phyloP scores from a whole-genome alignment of 345 rosid genomes.

The Rhodamnia rubescens region DNA sequence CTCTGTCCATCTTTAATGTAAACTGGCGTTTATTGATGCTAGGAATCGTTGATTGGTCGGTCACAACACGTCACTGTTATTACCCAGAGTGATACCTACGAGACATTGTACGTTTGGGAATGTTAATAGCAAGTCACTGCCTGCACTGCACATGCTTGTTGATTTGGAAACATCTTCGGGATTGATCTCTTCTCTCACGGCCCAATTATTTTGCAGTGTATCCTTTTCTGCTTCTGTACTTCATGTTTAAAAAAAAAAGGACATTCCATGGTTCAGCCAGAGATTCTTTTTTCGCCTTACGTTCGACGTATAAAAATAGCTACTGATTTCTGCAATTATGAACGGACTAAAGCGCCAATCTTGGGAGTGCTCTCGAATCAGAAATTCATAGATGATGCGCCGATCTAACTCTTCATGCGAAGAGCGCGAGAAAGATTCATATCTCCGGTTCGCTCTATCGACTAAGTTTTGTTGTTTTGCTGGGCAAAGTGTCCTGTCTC shows the following conservation, averaged over 20 bases:
- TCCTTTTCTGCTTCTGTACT: neutral
- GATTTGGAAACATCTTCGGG: neutral
- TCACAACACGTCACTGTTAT: fast-evolving
- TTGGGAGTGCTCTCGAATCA: neutral
- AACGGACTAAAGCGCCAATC: fast-evolving
- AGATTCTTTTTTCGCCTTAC: neutral
- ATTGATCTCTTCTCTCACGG: neutral
- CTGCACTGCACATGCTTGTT: neutral
- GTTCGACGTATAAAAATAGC: neutral
- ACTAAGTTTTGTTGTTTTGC: neutral
- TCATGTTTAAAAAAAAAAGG: neutral
- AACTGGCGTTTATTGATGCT: fast-evolving
- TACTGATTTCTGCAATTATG: neutral
- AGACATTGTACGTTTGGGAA: fast-evolving
- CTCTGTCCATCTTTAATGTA: neutral
- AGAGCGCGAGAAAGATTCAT: neutral
- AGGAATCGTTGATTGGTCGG: fast-evolving
- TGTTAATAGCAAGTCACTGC: neutral
- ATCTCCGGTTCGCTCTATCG: neutral
- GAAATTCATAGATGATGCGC: neutral
- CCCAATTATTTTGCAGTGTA: neutral
- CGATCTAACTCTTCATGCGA: neutral
- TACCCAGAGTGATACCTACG: neutral
- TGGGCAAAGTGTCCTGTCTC: neutral
- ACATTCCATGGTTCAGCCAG: neutral